These are phyloP conservation scores for Colletotrichum sp. DNA, from an alignment of 2,329 filamentous ascomycete species.

Conservation along the genomic window DNA sequence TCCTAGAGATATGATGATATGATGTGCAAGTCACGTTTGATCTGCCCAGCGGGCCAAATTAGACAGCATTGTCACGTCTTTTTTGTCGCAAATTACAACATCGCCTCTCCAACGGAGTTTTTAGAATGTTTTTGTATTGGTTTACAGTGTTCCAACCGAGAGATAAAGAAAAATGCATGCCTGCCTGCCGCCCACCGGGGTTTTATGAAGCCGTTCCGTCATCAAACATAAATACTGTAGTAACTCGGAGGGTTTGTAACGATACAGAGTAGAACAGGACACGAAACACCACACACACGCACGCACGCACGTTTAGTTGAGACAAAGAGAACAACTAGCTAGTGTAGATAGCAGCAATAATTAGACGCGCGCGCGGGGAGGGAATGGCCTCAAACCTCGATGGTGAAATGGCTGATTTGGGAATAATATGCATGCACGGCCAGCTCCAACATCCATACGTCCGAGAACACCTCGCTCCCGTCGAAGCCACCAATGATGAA, in stretches of 20 bases:
- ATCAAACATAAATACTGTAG: constrained; percentile 21
- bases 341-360: not conserved
- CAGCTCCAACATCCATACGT: constrained; percentile 71
- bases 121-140: not conserved
- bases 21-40: not conserved
- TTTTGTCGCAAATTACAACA: not conserved
- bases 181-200: constrained; percentile 1
- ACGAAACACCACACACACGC: not conserved
- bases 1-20: not conserved
- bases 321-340: not conserved
- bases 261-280: not conserved
- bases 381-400: constrained; percentile 57
- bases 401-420: constrained; percentile 75
- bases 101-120: not conserved
- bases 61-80: not conserved
- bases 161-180: not conserved
- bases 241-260: constrained; percentile 1
- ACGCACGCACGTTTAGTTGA: not conserved
- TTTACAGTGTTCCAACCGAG: not conserved
- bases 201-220: constrained; percentile 21
- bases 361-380: not conserved
- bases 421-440: constrained; percentile 76
- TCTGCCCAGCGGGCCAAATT: not conserved
- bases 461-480: constrained; percentile 70
- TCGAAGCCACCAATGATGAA: constrained; percentile 72